Evolutionary conservation across 1,284 basidiomycete genomes (phyloP).

Genomic region (Thelephora terrestris): DNA sequence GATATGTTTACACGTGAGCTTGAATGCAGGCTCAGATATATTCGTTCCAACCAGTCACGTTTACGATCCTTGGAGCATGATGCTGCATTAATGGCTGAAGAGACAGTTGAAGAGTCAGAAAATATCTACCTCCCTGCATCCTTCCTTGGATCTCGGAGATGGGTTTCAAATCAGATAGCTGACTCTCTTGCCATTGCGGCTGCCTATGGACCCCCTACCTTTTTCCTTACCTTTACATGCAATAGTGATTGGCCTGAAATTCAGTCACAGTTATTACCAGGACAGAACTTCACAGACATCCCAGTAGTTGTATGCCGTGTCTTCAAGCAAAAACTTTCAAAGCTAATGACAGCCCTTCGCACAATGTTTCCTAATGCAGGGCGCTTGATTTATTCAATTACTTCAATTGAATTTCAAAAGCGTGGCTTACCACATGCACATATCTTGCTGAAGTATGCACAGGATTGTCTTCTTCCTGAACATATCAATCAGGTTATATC

Average conservation of each 20-base stretch:
- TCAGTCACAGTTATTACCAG: slow-evolving; percentile 14
- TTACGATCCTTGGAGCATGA: slow-evolving; percentile 9
- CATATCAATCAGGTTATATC: slow-evolving; percentile 23
- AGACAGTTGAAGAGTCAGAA: slow-evolving; percentile 8
- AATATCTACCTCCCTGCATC: slow-evolving; percentile 25
- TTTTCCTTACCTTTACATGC: slow-evolving; percentile 30
- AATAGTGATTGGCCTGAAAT: slow-evolving; percentile 31
- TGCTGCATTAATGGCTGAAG: slow-evolving; percentile 14
- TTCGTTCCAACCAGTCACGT: slow-evolving; percentile 20
- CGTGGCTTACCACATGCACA: slow-evolving; percentile 29
- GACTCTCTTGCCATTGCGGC: slow-evolving; percentile 27
- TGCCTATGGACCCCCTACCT: slow-evolving; percentile 19
- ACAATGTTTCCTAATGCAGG: slow-evolving; percentile 19
- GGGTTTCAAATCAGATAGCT: slow-evolving; percentile 24
- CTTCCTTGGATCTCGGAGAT: slow-evolving; percentile 24
- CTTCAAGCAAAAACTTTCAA: slow-evolving; percentile 21
- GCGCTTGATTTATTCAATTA: slow-evolving; percentile 16
- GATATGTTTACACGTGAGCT: slow-evolving; percentile 27
- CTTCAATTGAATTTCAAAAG: slow-evolving; percentile 30
- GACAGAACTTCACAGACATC: slow-evolving; percentile 22
- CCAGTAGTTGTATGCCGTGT: slow-evolving; percentile 25
- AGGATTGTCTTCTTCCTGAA: slow-evolving; percentile 8
- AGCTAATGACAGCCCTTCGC: slow-evolving; percentile 16
- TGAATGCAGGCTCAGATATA: slow-evolving; percentile 22
- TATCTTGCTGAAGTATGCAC: slow-evolving; percentile 22